Evolutionary conservation across 768 basidiomycete species (phyloP).

Genomic region (Pisolithus albus): DNA sequence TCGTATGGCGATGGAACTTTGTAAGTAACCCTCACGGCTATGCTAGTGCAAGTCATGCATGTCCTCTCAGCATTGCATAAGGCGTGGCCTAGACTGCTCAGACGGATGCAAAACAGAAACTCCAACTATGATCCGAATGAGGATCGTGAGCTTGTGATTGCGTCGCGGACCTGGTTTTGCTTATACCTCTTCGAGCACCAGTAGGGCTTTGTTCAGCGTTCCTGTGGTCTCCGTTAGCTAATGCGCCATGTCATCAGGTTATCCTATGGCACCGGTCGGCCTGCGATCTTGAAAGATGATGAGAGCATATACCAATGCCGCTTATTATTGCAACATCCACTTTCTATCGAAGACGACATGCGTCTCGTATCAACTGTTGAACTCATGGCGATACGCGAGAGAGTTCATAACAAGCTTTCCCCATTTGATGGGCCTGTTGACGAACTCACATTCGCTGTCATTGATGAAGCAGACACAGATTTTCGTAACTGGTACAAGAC

Average conservation of each 20-base stretch:
- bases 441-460: constrained; percentile 62
- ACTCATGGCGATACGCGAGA: constrained; percentile 82
- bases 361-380: constrained; percentile 93
- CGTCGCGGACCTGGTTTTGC: constrained; percentile 88
- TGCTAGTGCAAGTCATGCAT: constrained; percentile 5
- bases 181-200: constrained; percentile 92
- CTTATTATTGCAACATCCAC: constrained; percentile 74
- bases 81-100: constrained; percentile 78
- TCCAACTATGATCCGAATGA: constrained; percentile 38
- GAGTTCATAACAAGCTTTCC: constrained; percentile 76
- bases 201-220: constrained; percentile 37
- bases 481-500: constrained; percentile 77
- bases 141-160: constrained; percentile 76
- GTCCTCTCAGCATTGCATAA: constrained; percentile 68
- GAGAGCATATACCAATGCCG: constrained; percentile 83
- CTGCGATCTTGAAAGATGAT: constrained; percentile 88
- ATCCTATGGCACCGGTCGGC: constrained; percentile 91
- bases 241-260: constrained; percentile 44
- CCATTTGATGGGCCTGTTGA: constrained; percentile 71
- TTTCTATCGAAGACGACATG: constrained; percentile 90
- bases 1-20: constrained; percentile 91
- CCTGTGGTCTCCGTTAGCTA: background rate
- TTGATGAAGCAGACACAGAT: constrained; percentile 67
- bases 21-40: constrained; percentile 35
- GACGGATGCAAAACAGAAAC: constrained; percentile 69